Percentiles rank a stretch among this genome's conserved stretches.
Evolutionary conservation across 2,329 filamentous ascomycete species (phyloP).

Genomic region (Colletotrichum sp.): DNA sequence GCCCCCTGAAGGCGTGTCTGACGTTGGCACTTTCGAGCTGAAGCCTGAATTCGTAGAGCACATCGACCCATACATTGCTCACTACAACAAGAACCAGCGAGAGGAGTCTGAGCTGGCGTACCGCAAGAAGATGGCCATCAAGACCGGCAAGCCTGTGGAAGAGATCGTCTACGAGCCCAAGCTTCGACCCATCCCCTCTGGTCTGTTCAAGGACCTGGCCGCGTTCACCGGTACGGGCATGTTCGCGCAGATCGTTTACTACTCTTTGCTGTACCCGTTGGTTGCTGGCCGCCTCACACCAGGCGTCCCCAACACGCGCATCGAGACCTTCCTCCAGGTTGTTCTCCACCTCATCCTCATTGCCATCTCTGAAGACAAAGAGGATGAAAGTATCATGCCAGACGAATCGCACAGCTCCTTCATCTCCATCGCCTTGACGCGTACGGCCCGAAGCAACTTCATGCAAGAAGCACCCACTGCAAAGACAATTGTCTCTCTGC

Average conservation of each 20-base stretch:
- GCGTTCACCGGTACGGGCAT: conserved; percentile 82
- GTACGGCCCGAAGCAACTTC: conserved; percentile 66
- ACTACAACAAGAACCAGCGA: conserved; percentile 96
- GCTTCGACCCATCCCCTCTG: conserved; percentile 75
- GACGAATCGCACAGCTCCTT: conserved; percentile 68
- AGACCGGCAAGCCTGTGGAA: conserved; percentile 78
- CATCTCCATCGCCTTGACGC: conserved; percentile 71
- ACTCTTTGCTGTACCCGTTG: conserved; percentile 82
- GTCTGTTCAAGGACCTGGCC: conserved; percentile 78
- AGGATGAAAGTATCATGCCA: conserved; percentile 56
- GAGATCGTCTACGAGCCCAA: conserved; percentile 94
- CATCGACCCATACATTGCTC: conserved; percentile 93
- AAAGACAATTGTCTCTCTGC: conserved; percentile 68
- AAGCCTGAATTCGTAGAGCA: conserved; percentile 85
- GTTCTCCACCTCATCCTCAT: conserved; percentile 87
- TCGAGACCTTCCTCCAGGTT: conserved; percentile 92
- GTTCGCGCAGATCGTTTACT: conserved; percentile 90
- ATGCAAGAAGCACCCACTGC: conserved; percentile 59
- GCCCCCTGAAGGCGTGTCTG: conserved; percentile 86
- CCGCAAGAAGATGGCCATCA: conserved; percentile 85
- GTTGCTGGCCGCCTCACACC: conserved; percentile 73
- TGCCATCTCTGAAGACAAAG: conserved; percentile 82
- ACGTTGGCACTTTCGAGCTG: conserved; percentile 93
- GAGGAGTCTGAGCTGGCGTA: conserved; percentile 94
- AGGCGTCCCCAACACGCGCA: conserved; percentile 77